phyloP scores from a whole-genome alignment of 768 basidiomycete species.

The Suillus cothurnatus region DNA sequence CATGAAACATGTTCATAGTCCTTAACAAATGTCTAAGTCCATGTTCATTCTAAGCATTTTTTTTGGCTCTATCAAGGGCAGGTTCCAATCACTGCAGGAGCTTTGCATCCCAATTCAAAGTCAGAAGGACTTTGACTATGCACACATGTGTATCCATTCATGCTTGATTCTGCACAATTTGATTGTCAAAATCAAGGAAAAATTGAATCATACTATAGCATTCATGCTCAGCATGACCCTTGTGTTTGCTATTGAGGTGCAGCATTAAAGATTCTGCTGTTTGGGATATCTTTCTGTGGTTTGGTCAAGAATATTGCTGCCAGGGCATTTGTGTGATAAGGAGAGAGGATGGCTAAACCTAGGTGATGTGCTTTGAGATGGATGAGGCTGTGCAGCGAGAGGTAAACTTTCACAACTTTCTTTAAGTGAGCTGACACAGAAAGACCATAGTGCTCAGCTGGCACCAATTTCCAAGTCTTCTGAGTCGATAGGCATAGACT shows the following conservation, averaged over 20 bases:
- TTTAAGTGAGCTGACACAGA: background rate
- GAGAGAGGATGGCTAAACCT: background rate
- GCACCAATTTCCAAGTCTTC: background rate
- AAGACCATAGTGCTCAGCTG: background rate
- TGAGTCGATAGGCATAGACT: background rate
- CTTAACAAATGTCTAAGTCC: background rate
- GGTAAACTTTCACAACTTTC: background rate
- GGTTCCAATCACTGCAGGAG: slow-evolving; percentile 3
- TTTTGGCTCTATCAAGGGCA: slow-evolving; percentile 3
- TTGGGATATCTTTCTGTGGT: background rate
- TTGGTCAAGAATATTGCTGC: background rate
- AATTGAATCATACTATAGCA: background rate
- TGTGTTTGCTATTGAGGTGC: background rate
- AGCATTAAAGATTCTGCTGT: background rate
- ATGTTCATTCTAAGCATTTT: background rate
- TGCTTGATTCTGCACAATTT: slow-evolving; percentile 1
- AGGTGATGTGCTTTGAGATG: background rate
- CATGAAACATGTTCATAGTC: background rate
- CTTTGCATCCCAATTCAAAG: slow-evolving; percentile 1
- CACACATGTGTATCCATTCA: background rate
- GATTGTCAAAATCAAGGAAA: background rate
- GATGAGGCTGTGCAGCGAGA: background rate
- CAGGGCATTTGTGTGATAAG: background rate
- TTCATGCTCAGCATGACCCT: background rate
- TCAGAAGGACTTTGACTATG: background rate